Conservation (phyloP, 176 grass and related monocot species). For the Aegilops umbellulata region DNA sequence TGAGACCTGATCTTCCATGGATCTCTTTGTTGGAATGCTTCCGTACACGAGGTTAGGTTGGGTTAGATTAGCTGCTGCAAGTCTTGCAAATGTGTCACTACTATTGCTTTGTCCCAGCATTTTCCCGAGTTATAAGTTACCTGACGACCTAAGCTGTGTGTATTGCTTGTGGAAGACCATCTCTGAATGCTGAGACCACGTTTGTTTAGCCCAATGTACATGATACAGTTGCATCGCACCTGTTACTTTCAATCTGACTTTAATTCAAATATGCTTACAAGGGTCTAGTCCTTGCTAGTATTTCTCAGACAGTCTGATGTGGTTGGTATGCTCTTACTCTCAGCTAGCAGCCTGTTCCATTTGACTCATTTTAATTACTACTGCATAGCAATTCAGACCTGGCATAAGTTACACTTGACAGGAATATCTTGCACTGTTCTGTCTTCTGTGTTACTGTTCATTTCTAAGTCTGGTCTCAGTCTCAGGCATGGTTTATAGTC, state of each 20-base stretch:
- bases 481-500: neutral
- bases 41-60: neutral
- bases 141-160: neutral
- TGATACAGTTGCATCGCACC: neutral
- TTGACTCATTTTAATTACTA: neutral
- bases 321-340: neutral
- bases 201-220: neutral
- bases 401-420: neutral
- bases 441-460: neutral
- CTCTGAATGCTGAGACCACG: neutral
- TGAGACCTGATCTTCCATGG: neutral
- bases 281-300: neutral
- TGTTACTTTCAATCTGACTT: neutral
- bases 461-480: neutral
- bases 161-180: neutral
- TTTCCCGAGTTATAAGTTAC: neutral
- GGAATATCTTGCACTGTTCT: neutral
- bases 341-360: neutral
- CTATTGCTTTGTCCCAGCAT: neutral
- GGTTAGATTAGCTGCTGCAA: neutral
- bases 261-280: neutral
- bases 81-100: neutral
- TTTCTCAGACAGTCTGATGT: neutral
- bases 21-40: neutral
- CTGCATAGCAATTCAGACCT: neutral